Conservation (phyloP, 345 rosid genomes). For the Citrus mangshanensis region DNA sequence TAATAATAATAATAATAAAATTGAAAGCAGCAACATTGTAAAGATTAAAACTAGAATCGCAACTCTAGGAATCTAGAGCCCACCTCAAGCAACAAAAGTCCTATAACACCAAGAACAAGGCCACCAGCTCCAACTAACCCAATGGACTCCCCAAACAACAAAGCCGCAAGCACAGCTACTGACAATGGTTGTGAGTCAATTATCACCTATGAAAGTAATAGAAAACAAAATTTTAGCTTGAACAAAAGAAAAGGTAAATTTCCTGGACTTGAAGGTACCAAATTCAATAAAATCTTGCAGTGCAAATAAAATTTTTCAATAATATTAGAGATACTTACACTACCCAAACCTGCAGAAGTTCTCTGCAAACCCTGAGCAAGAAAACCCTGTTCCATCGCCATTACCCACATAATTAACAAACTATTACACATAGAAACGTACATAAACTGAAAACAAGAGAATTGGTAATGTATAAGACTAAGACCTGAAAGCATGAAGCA, state of each 20-base stretch:
- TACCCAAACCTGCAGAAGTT: conserved; percentile 94
- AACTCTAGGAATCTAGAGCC: not conserved
- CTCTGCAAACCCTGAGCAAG: conserved; percentile 86
- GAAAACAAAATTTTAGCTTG: not conserved
- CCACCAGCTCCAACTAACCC: conserved; percentile 77
- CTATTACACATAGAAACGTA: not conserved
- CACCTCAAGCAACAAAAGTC: conserved; percentile 93
- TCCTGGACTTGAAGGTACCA: not conserved
- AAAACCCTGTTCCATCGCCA: conserved; percentile 57
- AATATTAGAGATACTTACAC: conserved; percentile 41
- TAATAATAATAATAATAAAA: not conserved
- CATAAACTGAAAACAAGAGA: not conserved
- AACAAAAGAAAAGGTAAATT: not conserved
- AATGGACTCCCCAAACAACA: conserved; percentile 79
- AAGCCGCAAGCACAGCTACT: conserved; percentile 81
- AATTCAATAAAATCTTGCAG: not conserved
- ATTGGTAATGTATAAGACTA: not conserved
- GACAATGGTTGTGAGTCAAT: conserved; percentile 92
- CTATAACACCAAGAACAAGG: conserved; percentile 73
- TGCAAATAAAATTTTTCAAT: not conserved
- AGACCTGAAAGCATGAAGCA: conserved; percentile 83
- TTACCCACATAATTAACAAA: not conserved
- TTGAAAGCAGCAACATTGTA: not conserved
- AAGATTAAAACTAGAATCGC: not conserved
- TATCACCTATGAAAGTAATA: conserved; percentile 53